Percentiles rank a stretch among this genome's conserved stretches.
phyloP scores from a whole-genome alignment of 306 rosid species.

The Prunus mume region DNA sequence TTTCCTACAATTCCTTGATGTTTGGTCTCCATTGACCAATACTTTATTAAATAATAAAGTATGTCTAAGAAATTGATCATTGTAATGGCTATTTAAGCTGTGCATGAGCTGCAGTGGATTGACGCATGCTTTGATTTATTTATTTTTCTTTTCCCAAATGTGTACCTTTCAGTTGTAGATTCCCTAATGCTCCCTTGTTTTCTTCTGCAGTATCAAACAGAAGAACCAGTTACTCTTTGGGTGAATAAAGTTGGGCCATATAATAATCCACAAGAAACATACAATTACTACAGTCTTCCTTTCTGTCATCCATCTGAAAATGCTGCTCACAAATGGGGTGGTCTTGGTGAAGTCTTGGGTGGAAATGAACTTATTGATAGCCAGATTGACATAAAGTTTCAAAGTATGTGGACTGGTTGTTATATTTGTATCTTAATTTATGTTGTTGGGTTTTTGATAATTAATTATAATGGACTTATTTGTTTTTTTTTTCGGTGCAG shows the following conservation, averaged over 20 bases:
- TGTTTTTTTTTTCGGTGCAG: slow-evolving; percentile 34
- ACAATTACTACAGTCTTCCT: slow-evolving; percentile 92
- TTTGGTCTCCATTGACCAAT: not conserved
- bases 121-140: not conserved
- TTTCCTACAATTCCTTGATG: not conserved
- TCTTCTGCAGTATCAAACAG: slow-evolving; percentile 66
- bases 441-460: not conserved
- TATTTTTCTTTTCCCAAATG: not conserved
- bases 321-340: slow-evolving; percentile 96
- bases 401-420: slow-evolving; percentile 42
- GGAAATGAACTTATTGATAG: slow-evolving; percentile 98
- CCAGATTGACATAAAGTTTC: slow-evolving; percentile 69
- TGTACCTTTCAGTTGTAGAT: not conserved
- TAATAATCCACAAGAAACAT: slow-evolving; percentile 98
- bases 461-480: slow-evolving; percentile 11
- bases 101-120: not conserved
- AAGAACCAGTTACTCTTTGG: slow-evolving; percentile 78
- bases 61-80: not conserved
- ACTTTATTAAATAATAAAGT: not conserved
- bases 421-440: slow-evolving; percentile 14
- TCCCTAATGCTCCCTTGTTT: slow-evolving; percentile 1
- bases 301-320: slow-evolving; percentile 66
- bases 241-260: slow-evolving; percentile 98
- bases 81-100: not conserved
- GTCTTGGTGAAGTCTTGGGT: slow-evolving; percentile 97